These are phyloP conservation scores for Cornus suecica DNA, from an alignment of 148 eudicot genomes.

Conservation along the genomic window DNA sequence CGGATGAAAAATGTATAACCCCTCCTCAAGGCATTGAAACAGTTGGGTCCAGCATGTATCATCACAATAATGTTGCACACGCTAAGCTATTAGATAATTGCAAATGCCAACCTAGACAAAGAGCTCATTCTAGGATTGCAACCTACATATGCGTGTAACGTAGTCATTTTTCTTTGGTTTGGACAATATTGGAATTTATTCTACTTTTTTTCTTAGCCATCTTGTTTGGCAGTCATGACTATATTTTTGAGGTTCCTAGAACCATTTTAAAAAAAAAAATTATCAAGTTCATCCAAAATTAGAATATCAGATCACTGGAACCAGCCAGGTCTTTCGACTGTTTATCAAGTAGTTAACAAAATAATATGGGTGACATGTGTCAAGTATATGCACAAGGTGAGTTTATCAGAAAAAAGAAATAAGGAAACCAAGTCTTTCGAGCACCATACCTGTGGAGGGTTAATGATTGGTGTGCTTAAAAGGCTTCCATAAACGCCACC, in stretches of 20 bases:
- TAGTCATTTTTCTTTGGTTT: too few relatives aligned
- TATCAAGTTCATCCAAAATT: not conserved
- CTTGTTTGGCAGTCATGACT: not conserved
- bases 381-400: not conserved
- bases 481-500: constrained; percentile 65
- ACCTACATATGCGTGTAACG: too few relatives aligned
- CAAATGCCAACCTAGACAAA: too few relatives aligned
- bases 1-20: not conserved
- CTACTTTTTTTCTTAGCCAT: not conserved
- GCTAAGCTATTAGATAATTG: not conserved
- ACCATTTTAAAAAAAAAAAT: too few relatives aligned
- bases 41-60: not conserved
- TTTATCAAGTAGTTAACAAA: not conserved
- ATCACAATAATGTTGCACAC: not conserved
- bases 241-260: not conserved
- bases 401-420: not conserved
- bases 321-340: not conserved
- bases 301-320: not conserved
- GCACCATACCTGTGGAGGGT: constrained; percentile 54
- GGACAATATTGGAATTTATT: not conserved
- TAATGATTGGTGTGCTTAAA: constrained; percentile 56
- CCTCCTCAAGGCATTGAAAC: not conserved
- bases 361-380: not conserved
- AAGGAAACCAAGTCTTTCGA: not conserved
- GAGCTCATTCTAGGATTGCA: too few relatives aligned